phyloP scores from a whole-genome alignment of 495 filamentous ascomycete species.

The Penicillium cosmopolitanum region DNA sequence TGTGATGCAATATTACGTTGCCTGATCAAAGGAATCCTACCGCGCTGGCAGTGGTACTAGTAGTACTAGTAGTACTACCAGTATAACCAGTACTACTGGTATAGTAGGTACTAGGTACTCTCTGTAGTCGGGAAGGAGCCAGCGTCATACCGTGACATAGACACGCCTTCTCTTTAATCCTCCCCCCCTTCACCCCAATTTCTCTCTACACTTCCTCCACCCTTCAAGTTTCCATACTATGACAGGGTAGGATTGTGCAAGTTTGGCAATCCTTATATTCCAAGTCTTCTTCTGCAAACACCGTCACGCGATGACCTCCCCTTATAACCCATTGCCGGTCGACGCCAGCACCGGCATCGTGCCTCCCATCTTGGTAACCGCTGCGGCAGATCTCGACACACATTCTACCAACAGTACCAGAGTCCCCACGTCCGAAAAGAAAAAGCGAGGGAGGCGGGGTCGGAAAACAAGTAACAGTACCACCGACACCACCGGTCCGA shows the following conservation, averaged over 20 bases:
- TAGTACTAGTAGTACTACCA: too few relatives aligned
- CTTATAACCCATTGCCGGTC: neutral
- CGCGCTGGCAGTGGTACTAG: too few relatives aligned
- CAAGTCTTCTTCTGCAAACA: neutral
- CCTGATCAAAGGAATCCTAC: neutral
- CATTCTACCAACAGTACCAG: neutral
- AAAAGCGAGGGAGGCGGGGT: slow-evolving; percentile 20
- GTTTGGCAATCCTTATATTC: neutral
- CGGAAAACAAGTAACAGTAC: slow-evolving; percentile 15
- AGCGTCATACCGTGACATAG: too few relatives aligned
- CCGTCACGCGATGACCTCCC: neutral
- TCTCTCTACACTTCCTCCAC: too few relatives aligned
- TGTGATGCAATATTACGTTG: slow-evolving; percentile 6
- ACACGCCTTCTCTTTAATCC: too few relatives aligned
- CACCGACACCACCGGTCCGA: slow-evolving; percentile 3
- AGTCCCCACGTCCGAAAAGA: slow-evolving; percentile 10
- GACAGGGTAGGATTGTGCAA: neutral
- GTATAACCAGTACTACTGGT: too few relatives aligned
- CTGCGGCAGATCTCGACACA: neutral
- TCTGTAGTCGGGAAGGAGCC: too few relatives aligned
- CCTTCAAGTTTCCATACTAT: too few relatives aligned
- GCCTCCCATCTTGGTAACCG: slow-evolving; percentile 18
- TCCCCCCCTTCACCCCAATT: too few relatives aligned
- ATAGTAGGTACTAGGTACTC: too few relatives aligned
- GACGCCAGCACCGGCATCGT: neutral